These are phyloP conservation scores for Verbascum thapsus DNA, from an alignment of 257 asterid species.

Conservation along the genomic window DNA sequence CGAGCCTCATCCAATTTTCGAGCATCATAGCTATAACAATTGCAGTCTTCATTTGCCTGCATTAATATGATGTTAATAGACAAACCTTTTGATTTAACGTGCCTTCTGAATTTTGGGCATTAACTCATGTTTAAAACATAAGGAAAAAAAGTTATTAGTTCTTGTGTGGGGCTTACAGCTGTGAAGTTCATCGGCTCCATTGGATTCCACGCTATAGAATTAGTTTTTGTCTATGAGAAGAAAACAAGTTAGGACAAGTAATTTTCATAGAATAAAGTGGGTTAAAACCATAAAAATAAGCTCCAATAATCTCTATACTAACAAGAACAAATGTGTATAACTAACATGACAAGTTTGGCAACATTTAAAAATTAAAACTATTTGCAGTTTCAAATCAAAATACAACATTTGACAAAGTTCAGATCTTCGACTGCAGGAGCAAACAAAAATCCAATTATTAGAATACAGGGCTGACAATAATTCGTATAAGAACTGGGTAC, in stretches of 20 bases:
- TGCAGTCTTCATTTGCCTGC: slow-evolving; percentile 95
- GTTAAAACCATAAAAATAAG: neutral
- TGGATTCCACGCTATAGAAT: slow-evolving; percentile 94
- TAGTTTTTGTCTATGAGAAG: slow-evolving; percentile 71
- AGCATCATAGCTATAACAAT: slow-evolving; percentile 86
- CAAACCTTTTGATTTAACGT: slow-evolving; percentile 16
- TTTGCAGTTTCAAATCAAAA: slow-evolving; percentile 19
- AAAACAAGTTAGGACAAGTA: slow-evolving; percentile 27
- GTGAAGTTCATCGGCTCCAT: slow-evolving; percentile 99
- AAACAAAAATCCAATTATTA: slow-evolving; percentile 20
- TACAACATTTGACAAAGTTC: neutral
- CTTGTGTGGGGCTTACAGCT: slow-evolving; percentile 61
- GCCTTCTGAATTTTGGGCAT: no score
- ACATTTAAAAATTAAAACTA: neutral
- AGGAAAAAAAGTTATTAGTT: slow-evolving; percentile 6
- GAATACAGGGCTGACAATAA: neutral
- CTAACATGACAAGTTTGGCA: neutral
- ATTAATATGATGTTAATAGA: slow-evolving; percentile 10
- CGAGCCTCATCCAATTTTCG: slow-evolving; percentile 82
- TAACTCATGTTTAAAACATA: no score
- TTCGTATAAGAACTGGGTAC: neutral
- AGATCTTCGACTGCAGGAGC: slow-evolving; percentile 2
- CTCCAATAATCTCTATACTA: slow-evolving; percentile 1
- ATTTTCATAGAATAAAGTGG: neutral
- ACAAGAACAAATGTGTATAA: slow-evolving; percentile 9